phyloP scores from a whole-genome alignment of 2,329 filamentous ascomycete genomes.

The Dothiorella sarmentorum region DNA sequence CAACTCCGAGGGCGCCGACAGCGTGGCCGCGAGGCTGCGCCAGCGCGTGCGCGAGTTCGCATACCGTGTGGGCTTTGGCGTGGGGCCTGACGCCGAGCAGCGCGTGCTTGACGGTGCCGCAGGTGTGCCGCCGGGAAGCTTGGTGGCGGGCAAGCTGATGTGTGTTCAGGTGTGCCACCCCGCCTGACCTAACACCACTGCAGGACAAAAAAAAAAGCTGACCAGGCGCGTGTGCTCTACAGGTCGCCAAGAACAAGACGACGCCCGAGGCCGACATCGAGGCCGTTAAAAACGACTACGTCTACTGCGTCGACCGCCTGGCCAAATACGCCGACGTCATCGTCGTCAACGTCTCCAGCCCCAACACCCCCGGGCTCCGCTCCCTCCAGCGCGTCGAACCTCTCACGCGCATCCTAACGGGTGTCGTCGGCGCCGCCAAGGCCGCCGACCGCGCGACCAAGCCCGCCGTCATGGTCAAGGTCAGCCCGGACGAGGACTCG shows the following conservation, averaged over 20 bases:
- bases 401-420: slow-evolving; percentile 72
- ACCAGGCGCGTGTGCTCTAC: background rate
- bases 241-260: slow-evolving; percentile 89
- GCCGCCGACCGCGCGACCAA: slow-evolving; percentile 66
- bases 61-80: slow-evolving; percentile 62
- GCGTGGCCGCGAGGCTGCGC: slow-evolving; percentile 74
- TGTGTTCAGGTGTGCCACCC: slow-evolving; percentile 62
- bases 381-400: slow-evolving; percentile 83
- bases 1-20: slow-evolving; percentile 86
- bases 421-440: slow-evolving; percentile 76
- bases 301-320: slow-evolving; percentile 80
- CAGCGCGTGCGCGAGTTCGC: slow-evolving; percentile 77
- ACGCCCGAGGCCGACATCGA: slow-evolving; percentile 82
- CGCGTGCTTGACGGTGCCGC: slow-evolving; percentile 74
- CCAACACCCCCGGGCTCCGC: slow-evolving; percentile 89
- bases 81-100: slow-evolving; percentile 61
- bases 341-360: slow-evolving; percentile 97
- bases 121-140: slow-evolving; percentile 75
- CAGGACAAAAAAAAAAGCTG: background rate
- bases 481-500: slow-evolving; percentile 90
- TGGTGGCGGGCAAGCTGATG: slow-evolving; percentile 71
- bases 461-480: slow-evolving; percentile 93
- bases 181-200: slow-evolving; percentile 3
- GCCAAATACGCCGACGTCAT: slow-evolving; percentile 89
- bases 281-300: slow-evolving; percentile 75